Conservation (phyloP, 2,329 filamentous ascomycete species). For the Botrytis elliptica region DNA sequence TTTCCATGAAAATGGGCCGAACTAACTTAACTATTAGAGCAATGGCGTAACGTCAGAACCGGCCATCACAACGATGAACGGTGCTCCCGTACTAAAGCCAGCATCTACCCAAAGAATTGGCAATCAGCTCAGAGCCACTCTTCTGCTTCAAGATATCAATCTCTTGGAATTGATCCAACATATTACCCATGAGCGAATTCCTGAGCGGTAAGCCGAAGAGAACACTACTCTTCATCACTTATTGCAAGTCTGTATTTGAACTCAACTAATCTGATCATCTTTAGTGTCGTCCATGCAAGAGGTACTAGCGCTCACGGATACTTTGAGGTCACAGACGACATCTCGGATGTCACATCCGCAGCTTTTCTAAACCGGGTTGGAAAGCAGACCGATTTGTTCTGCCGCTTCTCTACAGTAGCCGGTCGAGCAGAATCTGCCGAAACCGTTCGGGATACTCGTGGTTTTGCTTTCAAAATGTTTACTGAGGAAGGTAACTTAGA, state of each 20-base stretch:
- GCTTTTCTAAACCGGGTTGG: not conserved
- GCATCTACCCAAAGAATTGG: constrained; percentile 15
- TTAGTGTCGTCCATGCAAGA: not conserved
- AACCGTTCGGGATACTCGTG: constrained; percentile 46
- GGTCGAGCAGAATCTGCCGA: constrained; percentile 47
- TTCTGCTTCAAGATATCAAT: constrained; percentile 19
- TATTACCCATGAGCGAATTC: constrained; percentile 3
- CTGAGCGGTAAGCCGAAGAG: not conserved
- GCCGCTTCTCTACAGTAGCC: constrained; percentile 55
- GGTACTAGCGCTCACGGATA: not conserved
- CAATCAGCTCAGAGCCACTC: not conserved
- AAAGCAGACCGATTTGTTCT: constrained; percentile 27
- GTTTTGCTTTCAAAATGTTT: constrained; percentile 50
- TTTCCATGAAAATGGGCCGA: too few species aligned
- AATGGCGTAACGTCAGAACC: not conserved
- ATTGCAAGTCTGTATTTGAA: not conserved
- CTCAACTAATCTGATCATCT: not conserved
- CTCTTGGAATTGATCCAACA: constrained; percentile 8
- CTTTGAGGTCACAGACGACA: constrained; percentile 2
- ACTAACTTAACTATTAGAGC: not conserved
- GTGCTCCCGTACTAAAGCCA: constrained; percentile 3
- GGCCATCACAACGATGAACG: constrained; percentile 6
- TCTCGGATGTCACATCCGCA: not conserved
- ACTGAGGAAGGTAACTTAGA: constrained; percentile 52
- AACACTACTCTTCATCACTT: not conserved